Base-by-base conservation (phyloP, 768 basidiomycete genomes). In the Trametes cingulata region DNA sequence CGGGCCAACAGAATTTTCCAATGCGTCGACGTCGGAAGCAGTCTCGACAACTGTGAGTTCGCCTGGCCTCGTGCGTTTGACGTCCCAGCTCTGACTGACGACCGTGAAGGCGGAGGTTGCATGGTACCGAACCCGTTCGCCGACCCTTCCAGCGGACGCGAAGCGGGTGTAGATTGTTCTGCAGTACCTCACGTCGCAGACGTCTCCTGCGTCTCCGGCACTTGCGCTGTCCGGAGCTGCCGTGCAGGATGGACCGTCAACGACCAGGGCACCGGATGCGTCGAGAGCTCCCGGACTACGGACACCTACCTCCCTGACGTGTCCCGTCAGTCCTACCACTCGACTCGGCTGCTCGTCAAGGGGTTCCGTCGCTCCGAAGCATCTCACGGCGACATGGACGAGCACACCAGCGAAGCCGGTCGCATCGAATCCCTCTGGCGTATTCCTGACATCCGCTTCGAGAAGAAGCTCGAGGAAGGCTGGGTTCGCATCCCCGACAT, bases 91-190 rank as follows among this genome's bases (percentile, higher is more conserved):
- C 55, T 14, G 19, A 25, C 47, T 60, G 35, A 52, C 60, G 13
- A 13, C 24, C 1, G 7, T 27, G 20, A 47, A 77, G 76, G 76
- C 48, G 76, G 77, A 3, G 76, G 76, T 1, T 77, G 76, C 43
- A 63, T 67, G 52, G 59, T 59, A n/a, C 39, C 48, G 7, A 40
- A 20, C 68, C 42, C 58, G 65, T 2, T 64, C 67, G 41, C 62
- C 69, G 20, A 66, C 69, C 36, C 64, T 63, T n/a, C 39, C 45
- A 17, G 43, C 61, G 9, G 20, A 9, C 12, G 57, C 63, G 5
- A 51, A 51, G 0, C 4, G 1, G 76, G 75, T 5, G 64, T 69
- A 15, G 71, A 78, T 56, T 78, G 76, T 56, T 71, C 69, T 24
- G 51, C 64, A 1, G 69, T 78, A 47, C 64, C 70, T 5, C 47